These are phyloP conservation scores for Medicago ruthenica DNA, from an alignment of 306 rosid species.

Conservation along the genomic window DNA sequence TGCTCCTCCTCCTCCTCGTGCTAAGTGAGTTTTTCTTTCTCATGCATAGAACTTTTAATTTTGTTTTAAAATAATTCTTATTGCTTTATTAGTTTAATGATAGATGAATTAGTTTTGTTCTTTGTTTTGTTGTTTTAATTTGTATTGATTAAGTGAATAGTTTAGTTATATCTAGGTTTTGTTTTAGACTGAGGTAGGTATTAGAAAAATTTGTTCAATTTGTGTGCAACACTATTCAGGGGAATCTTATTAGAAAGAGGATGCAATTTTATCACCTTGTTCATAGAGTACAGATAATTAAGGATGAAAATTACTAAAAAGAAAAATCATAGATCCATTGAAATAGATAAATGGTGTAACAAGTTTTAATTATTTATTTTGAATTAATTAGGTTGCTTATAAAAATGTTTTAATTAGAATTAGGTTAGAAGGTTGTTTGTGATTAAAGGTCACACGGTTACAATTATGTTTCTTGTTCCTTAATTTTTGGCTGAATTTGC, in stretches of 20 bases:
- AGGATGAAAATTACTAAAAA: neutral
- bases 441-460: slow-evolving; percentile 19
- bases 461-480: slow-evolving; percentile 10
- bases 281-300: neutral
- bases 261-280: too few relatives aligned
- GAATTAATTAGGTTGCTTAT: neutral
- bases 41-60: neutral
- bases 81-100: neutral
- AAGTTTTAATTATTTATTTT: neutral
- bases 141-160: neutral
- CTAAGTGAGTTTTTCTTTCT: slow-evolving; percentile 54
- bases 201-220: too few relatives aligned
- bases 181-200: too few relatives aligned
- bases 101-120: neutral
- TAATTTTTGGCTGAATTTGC: slow-evolving; percentile 13
- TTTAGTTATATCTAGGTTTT: neutral
- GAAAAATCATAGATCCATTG: slow-evolving; percentile 16
- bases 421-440: neutral
- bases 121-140: neutral
- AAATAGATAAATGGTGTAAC: slow-evolving; percentile 5
- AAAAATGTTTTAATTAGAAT: neutral
- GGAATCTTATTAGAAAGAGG: too few relatives aligned
- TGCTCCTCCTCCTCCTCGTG: slow-evolving; percentile 31
- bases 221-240: too few relatives aligned
- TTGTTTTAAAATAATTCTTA: neutral